Percentiles rank a stretch among this genome's conserved stretches.
These are phyloP conservation scores for Sarcocystis neurona DNA, from an alignment of 169 alveolate species.

Conservation along the genomic window DNA sequence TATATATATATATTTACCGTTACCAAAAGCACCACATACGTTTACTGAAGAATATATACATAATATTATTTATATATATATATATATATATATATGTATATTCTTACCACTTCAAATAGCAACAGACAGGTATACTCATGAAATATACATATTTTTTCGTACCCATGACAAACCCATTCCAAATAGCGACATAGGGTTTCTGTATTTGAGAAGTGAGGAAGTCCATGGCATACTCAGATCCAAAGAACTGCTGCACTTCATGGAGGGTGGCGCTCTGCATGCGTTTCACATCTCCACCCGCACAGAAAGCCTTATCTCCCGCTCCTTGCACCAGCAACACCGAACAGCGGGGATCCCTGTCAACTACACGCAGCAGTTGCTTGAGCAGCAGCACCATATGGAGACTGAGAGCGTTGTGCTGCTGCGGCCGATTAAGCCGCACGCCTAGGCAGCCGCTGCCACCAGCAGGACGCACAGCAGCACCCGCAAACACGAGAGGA, in stretches of 20 bases:
- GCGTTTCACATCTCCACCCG: constrained; percentile 84
- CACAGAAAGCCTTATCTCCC: constrained; percentile 85
- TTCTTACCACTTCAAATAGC: too few relatives aligned
- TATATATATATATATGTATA: too few relatives aligned
- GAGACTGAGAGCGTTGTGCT: constrained; percentile 51
- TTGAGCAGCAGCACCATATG: constrained; percentile 6
- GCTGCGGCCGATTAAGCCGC: constrained; percentile 50
- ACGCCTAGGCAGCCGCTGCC: neutral
- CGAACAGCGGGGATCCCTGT: constrained; percentile 30
- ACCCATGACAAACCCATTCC: constrained; percentile 70
- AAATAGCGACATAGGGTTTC: constrained; percentile 3
- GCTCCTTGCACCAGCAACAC: constrained; percentile 69
- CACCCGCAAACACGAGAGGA: too few relatives aligned
- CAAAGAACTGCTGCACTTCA: constrained; percentile 68
- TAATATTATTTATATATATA: too few relatives aligned
- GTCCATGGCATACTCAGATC: constrained; percentile 76
- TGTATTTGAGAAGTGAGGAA: constrained; percentile 74
- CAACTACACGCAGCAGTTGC: neutral
- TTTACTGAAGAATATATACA: too few relatives aligned
- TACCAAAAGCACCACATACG: too few relatives aligned
- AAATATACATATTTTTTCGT: neutral
- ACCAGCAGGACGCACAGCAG: too few relatives aligned
- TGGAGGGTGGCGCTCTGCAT: constrained; percentile 69
- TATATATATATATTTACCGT: too few relatives aligned
- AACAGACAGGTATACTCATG: too few relatives aligned